A percentile compares a stretch with the other conserved stretches of the same genome.
These are phyloP conservation scores for Alternaria sp. DNA, from an alignment of 2,329 filamentous ascomycete species.

Conservation along the genomic window DNA sequence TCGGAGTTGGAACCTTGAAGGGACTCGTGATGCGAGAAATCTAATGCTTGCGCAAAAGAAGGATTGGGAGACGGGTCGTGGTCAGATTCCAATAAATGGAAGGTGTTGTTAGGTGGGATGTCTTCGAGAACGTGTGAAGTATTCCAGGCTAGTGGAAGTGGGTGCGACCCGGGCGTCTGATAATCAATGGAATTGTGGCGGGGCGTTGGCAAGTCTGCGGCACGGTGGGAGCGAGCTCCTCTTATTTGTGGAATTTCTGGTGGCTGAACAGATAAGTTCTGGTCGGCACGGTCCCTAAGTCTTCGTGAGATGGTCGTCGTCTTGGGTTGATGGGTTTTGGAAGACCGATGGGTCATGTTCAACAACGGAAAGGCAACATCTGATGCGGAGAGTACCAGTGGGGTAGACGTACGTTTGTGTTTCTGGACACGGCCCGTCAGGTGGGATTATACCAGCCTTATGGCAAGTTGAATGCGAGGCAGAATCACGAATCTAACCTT, in stretches of 20 bases:
- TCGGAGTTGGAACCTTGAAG: slow-evolving; percentile 23
- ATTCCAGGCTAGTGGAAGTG: slow-evolving; percentile 37
- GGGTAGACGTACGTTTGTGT: slow-evolving; percentile 48
- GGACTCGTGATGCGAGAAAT: slow-evolving; percentile 30
- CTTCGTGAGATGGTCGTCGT: slow-evolving; percentile 47
- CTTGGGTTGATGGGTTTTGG: slow-evolving; percentile 37
- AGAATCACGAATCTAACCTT: slow-evolving; percentile 40
- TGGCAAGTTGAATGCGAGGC: slow-evolving; percentile 42
- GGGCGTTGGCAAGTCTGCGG: slow-evolving; percentile 40
- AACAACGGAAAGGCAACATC: slow-evolving; percentile 39
- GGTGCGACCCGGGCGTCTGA: slow-evolving; percentile 33
- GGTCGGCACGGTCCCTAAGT: slow-evolving; percentile 43
- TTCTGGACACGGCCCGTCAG: slow-evolving; percentile 32
- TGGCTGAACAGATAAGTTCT: slow-evolving; percentile 39
- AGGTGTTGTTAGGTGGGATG: slow-evolving; percentile 30
- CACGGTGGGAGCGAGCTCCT: slow-evolving; percentile 41
- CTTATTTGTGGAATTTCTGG: slow-evolving; percentile 42
- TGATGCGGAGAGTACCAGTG: slow-evolving; percentile 36
- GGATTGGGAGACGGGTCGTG: slow-evolving; percentile 21
- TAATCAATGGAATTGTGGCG: slow-evolving; percentile 43
- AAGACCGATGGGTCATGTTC: slow-evolving; percentile 48
- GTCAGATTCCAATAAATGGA: slow-evolving; percentile 24
- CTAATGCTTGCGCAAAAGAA: slow-evolving; percentile 29
- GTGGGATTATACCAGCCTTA: slow-evolving; percentile 45
- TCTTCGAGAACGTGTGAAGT: slow-evolving; percentile 27